Conservation (phyloP, 176 grass and related monocot species). For the Hyparrhenia diplandra region DNA sequence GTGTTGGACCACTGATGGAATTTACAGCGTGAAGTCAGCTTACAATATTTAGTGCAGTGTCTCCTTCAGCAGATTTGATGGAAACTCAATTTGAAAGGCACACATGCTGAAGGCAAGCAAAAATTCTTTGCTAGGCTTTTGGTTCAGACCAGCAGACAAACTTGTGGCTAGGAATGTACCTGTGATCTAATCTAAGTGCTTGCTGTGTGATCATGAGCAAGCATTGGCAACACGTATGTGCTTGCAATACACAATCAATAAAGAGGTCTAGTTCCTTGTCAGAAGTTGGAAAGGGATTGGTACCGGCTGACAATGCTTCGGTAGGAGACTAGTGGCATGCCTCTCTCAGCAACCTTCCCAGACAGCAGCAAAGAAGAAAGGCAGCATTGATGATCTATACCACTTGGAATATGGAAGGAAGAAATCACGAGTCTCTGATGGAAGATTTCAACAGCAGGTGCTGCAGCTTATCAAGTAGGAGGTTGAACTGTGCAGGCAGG, state of each 20-base stretch:
- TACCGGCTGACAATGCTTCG: background rate
- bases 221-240: background rate
- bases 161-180: too few species aligned
- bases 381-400: background rate
- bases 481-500: background rate
- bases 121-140: too few species aligned
- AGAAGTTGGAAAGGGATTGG: background rate
- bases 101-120: too few species aligned
- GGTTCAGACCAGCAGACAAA: too few species aligned
- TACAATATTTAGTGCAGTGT: too few species aligned
- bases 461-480: background rate
- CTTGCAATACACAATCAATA: background rate
- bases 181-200: too few species aligned
- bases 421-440: background rate
- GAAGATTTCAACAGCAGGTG: background rate
- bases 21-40: too few species aligned
- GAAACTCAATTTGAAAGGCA: background rate
- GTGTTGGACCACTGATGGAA: too few species aligned
- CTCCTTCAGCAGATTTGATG: too few species aligned
- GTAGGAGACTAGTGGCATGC: background rate
- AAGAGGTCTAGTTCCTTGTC: background rate
- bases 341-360: background rate
- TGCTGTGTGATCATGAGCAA: too few species aligned
- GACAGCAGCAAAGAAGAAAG: background rate
- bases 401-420: background rate